Evolutionary conservation across 1,284 basidiomycete genomes (phyloP), one percentile per base, ranked within the genome.

Genomic region (Cerrena zonata): DNA sequence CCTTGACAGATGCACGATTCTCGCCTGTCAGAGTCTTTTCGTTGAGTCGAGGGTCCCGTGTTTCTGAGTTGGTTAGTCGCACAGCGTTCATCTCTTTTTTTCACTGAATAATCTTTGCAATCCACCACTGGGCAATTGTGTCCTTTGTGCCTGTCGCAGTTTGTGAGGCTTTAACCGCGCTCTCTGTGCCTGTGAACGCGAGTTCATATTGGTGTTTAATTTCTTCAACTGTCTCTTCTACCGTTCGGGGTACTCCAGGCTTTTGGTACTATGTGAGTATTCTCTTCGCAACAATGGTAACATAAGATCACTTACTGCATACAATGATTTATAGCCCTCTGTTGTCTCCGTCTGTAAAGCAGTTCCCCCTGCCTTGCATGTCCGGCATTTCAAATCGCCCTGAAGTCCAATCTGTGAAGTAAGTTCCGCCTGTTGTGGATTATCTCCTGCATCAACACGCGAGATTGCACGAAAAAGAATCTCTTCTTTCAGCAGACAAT

Each of bases 391-490:
- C n/a, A 56, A 60, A 34, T 69, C 70, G 0, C 68, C 71, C 1
- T 47, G 49, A 0, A 69, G 49, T 0, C 73, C 71, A 49, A 73
- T 69, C 37, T 75, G 72, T 26, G 65, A 70, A 0, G 66, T 61
- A 45, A 72, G 57, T 46, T 74, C 69, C 36, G 70, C 69, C 45
- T 73, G 70, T 71, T 73, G 73, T 0, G 71, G 72, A 53, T 74
- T 74, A 52, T 75, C 70, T 2, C 69, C 68, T 2, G 68, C 62
- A 1, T 72, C 34, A 2, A 67, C 68, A 2, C 70, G 54, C 0
- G 69, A 56, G 1, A 40, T 55, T 2, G 65, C 61, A 1, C 71
- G 50, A 0, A 72, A 23, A 2, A 73, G 57, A 0, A 73, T 59
- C 0, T 45, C 47, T 38, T 68, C 62, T 0, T 65, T 39, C 0